Percentiles rank a stretch among this genome's conserved stretches.
Evolutionary conservation across 2,329 filamentous ascomycete genomes (phyloP).

Genomic region (Aspergillus texensis): DNA sequence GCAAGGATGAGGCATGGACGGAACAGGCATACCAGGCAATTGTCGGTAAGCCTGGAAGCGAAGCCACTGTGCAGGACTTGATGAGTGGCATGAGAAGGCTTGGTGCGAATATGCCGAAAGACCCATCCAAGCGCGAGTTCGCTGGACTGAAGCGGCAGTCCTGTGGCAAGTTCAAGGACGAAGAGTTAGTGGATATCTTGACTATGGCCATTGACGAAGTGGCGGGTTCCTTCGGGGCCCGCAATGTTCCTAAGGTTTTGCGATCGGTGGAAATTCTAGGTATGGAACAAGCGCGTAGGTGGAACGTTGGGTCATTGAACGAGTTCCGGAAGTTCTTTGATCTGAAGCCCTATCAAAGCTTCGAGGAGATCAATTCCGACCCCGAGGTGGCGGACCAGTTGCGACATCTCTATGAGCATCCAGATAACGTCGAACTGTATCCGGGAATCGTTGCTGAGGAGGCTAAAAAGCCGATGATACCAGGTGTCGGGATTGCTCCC

Average conservation of each 20-base stretch:
- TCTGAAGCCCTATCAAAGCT: conserved; percentile 72
- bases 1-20: conserved; percentile 79
- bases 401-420: conserved; percentile 67
- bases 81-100: conserved; percentile 65
- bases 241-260: conserved; percentile 73
- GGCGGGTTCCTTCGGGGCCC: conserved; percentile 68
- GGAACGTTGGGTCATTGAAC: conserved; percentile 78
- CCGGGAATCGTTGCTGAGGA: conserved; percentile 77
- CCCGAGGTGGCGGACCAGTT: conserved; percentile 68
- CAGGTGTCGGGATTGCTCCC: conserved; percentile 73
- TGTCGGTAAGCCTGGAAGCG: conserved; percentile 61
- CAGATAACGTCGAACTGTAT: conserved; percentile 79
- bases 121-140: conserved; percentile 71
- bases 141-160: conserved; percentile 64
- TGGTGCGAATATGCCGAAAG: conserved; percentile 61
- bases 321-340: conserved; percentile 84
- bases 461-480: conserved; percentile 71
- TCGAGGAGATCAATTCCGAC: conserved; percentile 83
- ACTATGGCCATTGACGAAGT: conserved; percentile 71
- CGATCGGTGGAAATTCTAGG: conserved; percentile 77
- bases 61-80: conserved; percentile 64
- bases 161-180: conserved; percentile 71
- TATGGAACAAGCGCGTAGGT: conserved; percentile 74
- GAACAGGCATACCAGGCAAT: conserved; percentile 67
- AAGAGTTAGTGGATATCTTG: conserved; percentile 73